Evolutionary conservation across 2,329 filamentous ascomycete genomes (phyloP).

Genomic region (Fusarium sp.): DNA sequence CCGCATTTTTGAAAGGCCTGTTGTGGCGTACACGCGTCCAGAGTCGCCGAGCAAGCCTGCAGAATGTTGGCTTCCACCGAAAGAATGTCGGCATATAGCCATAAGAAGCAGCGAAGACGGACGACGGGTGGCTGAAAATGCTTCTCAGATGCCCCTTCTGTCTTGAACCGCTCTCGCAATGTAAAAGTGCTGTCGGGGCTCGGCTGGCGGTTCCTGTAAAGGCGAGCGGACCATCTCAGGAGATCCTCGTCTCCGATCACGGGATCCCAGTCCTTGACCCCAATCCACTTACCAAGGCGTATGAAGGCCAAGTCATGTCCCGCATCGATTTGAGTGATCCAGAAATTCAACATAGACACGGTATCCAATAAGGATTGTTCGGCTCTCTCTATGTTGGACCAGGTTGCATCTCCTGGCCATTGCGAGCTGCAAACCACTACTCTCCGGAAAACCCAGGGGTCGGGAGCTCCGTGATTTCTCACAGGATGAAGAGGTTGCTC

Average conservation of each 20-base stretch:
- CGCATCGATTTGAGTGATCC: background rate
- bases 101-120: background rate
- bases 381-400: background rate
- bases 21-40: background rate
- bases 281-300: too few species aligned
- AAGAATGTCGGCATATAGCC: background rate
- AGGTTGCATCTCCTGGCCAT: background rate
- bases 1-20: background rate
- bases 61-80: background rate
- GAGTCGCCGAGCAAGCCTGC: background rate
- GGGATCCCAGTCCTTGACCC: too few species aligned
- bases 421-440: background rate
- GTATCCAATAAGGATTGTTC: background rate
- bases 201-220: background rate
- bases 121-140: background rate
- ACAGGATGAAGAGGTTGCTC: background rate
- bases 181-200: background rate
- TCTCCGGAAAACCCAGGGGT: background rate
- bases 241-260: background rate
- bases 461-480: background rate
- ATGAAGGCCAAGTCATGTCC: too few species aligned
- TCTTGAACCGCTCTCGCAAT: background rate
- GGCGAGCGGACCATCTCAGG: background rate
- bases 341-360: background rate
- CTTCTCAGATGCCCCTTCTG: background rate